phyloP scores from a whole-genome alignment of 768 basidiomycete species.

The Serendipita sp. region DNA sequence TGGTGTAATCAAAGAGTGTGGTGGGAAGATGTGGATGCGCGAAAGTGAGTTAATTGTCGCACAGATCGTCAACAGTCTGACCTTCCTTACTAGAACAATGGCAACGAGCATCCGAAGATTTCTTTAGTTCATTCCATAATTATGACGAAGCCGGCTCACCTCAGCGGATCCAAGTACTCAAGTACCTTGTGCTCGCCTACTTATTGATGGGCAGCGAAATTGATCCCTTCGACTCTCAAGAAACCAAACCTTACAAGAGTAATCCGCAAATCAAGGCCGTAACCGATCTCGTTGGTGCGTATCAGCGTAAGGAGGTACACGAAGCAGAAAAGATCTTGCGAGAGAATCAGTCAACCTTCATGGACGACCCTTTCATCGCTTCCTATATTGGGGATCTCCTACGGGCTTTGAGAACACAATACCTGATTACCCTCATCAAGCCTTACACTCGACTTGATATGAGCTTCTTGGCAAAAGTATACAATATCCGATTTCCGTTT shows the following conservation, averaged over 20 bases:
- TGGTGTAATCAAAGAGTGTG: conserved; percentile 98
- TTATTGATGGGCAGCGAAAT: conserved; percentile 98
- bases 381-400: conserved; percentile 94
- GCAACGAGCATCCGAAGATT: conserved; percentile 93
- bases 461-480: conserved; percentile 82
- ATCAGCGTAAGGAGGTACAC: conserved; percentile 91
- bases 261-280: conserved; percentile 95
- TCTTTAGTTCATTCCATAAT: conserved; percentile 96
- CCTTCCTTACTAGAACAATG: conserved; percentile 53
- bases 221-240: conserved; percentile 98
- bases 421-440: conserved; percentile 94
- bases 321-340: conserved; percentile 90
- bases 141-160: conserved; percentile 97
- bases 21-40: conserved; percentile 99
- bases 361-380: conserved; percentile 89
- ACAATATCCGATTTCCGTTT: background rate
- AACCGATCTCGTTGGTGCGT: conserved; percentile 93
- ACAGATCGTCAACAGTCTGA: background rate
- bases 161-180: conserved; percentile 92
- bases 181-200: conserved; percentile 93
- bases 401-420: conserved; percentile 85
- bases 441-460: conserved; percentile 92
- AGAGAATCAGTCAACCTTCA: conserved; percentile 89
- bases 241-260: conserved; percentile 98
- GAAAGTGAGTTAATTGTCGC: conserved; percentile 46